Conservation (phyloP, 164 flowering plant genomes). For the Liquidambar formosana region DNA sequence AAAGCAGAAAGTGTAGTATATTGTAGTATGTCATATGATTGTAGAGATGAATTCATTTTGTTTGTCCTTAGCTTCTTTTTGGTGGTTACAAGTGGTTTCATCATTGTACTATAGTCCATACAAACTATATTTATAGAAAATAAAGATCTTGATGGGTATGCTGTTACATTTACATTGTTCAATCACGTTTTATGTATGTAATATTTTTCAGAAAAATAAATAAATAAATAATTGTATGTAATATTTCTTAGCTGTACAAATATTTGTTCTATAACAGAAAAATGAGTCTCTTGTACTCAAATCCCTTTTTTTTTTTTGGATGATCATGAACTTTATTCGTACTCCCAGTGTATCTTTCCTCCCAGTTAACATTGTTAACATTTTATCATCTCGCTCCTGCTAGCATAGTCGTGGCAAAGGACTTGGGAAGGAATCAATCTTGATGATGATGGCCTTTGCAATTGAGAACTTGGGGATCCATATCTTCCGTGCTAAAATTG, state of each 20-base stretch:
- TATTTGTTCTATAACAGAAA: too few species aligned
- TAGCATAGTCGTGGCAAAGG: conserved; percentile 91
- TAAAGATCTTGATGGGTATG: too few species aligned
- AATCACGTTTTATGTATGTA: too few species aligned
- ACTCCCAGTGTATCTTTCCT: neutral
- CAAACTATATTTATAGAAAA: too few species aligned
- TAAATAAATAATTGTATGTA: too few species aligned
- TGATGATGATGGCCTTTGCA: conserved; percentile 93
- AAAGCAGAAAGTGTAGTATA: neutral
- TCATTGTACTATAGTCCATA: too few species aligned
- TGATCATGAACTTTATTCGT: neutral
- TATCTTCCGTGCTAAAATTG: conserved; percentile 77
- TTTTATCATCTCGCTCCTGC: conserved; percentile 24
- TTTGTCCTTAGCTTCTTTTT: neutral
- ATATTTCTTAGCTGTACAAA: too few species aligned
- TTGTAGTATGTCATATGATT: neutral
- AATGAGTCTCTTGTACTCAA: too few species aligned
- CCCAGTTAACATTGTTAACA: neutral
- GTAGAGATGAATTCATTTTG: too few species aligned
- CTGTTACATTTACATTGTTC: too few species aligned
- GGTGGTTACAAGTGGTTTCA: too few species aligned
- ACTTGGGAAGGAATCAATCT: conserved; percentile 82
- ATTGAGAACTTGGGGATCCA: conserved; percentile 55
- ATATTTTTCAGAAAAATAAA: too few species aligned
- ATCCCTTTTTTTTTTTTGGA: neutral